These are phyloP conservation scores for Paralagenidium karlingii DNA, from an alignment of 352 stramenopile genomes.

Conservation along the genomic window DNA sequence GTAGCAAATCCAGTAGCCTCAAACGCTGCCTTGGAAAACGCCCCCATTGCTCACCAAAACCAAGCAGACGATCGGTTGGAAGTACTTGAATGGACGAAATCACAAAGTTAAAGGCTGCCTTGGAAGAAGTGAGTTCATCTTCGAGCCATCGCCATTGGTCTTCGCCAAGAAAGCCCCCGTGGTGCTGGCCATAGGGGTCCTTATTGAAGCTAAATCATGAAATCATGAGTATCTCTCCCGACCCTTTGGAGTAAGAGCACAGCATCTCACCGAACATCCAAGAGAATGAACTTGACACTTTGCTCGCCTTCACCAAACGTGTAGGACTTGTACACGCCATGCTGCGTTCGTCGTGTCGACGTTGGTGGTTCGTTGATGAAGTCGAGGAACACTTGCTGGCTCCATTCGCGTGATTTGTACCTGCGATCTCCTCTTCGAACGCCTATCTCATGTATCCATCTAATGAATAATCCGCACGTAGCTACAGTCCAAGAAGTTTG, in stretches of 20 bases:
- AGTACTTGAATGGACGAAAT: conserved; percentile 87
- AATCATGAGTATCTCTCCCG: too few relatives aligned
- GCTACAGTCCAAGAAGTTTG: too few relatives aligned
- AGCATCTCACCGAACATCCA: conserved; percentile 51
- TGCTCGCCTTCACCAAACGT: conserved; percentile 40
- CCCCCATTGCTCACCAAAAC: conserved; percentile 83
- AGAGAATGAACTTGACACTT: conserved; percentile 77
- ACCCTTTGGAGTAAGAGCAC: too few relatives aligned
- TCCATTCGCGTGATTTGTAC: conserved; percentile 64
- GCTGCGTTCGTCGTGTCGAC: conserved; percentile 60
- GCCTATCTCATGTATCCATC: too few relatives aligned
- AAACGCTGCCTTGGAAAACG: conserved; percentile 76
- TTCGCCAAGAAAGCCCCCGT: conserved; percentile 64
- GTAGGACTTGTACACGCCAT: conserved; percentile 81
- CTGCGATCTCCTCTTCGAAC: too few relatives aligned
- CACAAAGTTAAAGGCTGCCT: conserved; percentile 87
- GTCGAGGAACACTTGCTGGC: conserved; percentile 76
- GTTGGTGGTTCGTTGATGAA: conserved; percentile 66
- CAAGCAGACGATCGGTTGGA: conserved; percentile 59
- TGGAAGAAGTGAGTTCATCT: conserved; percentile 59
- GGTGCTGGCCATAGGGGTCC: conserved; percentile 43
- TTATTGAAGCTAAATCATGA: conserved; percentile 53
- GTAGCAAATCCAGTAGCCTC: conserved; percentile 73
- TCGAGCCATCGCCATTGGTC: conserved; percentile 81
- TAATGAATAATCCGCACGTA: too few relatives aligned